Conservation (phyloP, 441 rosid genomes). For the Manihot esculenta region DNA sequence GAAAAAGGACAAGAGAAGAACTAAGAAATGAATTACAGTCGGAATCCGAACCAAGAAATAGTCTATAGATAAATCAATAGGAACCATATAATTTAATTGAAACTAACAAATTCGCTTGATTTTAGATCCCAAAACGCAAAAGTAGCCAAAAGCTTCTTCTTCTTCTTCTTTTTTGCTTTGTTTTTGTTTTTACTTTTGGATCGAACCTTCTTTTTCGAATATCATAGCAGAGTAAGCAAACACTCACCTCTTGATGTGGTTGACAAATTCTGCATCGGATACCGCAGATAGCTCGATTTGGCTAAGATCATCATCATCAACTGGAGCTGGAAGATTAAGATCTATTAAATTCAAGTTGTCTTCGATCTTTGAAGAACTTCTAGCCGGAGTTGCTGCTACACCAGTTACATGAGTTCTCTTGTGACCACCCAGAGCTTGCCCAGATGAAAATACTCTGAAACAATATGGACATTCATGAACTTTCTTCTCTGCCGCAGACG, state of each 20-base stretch:
- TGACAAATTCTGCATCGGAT: conserved; percentile 73
- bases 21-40: conserved; percentile 39
- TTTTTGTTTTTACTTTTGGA: too few relatives aligned
- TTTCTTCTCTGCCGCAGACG: conserved; percentile 38
- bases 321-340: conserved; percentile 91
- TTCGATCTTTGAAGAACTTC: conserved; percentile 32
- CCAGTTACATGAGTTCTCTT: conserved; percentile 79
- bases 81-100: conserved; percentile 14
- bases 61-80: conserved; percentile 23
- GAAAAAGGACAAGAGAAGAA: conserved; percentile 32
- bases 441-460: conserved; percentile 74
- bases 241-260: conserved; percentile 37
- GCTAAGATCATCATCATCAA: conserved; percentile 62
- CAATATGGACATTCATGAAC: conserved; percentile 82
- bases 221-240: not conserved
- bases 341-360: conserved; percentile 56
- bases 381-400: conserved; percentile 25
- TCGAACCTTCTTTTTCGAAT: conserved; percentile 32
- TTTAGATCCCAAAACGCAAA: conserved; percentile 34
- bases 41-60: conserved; percentile 31
- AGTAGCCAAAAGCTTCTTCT: conserved; percentile 28
- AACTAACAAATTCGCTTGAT: conserved; percentile 27
- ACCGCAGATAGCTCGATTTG: conserved; percentile 76
- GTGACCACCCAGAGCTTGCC: conserved; percentile 98
- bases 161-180: conserved; percentile 4